Evolutionary conservation across 768 basidiomycete species (phyloP).

Genomic region (Calvatia gigantea): DNA sequence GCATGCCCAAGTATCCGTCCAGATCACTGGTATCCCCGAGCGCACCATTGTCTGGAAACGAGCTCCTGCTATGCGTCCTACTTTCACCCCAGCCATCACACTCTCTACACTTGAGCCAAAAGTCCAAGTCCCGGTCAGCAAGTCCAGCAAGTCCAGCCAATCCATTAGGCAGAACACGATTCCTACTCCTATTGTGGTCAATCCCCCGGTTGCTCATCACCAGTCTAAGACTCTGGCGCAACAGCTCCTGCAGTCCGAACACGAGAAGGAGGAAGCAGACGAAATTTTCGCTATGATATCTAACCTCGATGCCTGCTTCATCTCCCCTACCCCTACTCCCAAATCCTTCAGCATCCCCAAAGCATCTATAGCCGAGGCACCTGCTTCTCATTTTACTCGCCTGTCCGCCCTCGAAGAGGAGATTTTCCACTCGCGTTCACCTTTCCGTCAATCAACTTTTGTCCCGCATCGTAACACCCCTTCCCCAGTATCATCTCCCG

Average conservation of each 20-base stretch:
- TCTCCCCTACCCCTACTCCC: slow-evolving; percentile 33
- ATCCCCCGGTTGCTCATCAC: slow-evolving; percentile 19
- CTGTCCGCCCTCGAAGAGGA: slow-evolving; percentile 15
- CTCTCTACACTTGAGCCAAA: slow-evolving; percentile 15
- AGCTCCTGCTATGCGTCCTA: slow-evolving; percentile 26
- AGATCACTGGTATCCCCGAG: slow-evolving; percentile 20
- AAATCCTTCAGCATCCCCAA: slow-evolving; percentile 21
- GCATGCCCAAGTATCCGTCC: slow-evolving; percentile 23
- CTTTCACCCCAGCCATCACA: slow-evolving; percentile 15
- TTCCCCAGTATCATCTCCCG: slow-evolving; percentile 13
- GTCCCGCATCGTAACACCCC: not conserved
- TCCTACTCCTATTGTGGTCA: slow-evolving; percentile 19
- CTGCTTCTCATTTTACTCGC: slow-evolving; percentile 16
- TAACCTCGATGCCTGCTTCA: slow-evolving; percentile 20
- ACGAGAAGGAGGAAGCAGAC: slow-evolving; percentile 28
- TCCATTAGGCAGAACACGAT: slow-evolving; percentile 11
- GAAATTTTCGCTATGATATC: slow-evolving; percentile 35
- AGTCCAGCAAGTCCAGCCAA: slow-evolving; percentile 25
- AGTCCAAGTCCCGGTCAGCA: slow-evolving; percentile 26
- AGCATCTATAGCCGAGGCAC: slow-evolving; percentile 4
- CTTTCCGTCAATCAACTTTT: slow-evolving; percentile 18
- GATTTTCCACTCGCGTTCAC: not conserved
- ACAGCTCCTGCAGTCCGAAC: slow-evolving; percentile 28
- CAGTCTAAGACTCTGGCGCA: slow-evolving; percentile 30
- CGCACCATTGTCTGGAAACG: slow-evolving; percentile 17